Conservation (phyloP, 2,329 filamentous ascomycete species). For the Periconia sp. region DNA sequence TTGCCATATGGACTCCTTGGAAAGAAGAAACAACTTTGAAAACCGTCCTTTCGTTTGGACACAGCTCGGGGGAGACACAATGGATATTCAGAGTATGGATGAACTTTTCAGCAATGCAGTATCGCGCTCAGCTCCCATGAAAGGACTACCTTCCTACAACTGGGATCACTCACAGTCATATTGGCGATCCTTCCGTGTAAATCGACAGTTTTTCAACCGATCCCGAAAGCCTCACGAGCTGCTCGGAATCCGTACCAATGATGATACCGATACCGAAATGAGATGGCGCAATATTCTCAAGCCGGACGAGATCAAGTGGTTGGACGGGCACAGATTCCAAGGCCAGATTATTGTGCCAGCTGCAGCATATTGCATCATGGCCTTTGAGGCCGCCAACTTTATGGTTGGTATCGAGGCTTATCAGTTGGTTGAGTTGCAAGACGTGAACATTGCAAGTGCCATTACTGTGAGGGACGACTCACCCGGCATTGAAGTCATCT, state of each 20-base stretch:
- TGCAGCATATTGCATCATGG: slow-evolving; percentile 49
- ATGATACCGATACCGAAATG: background rate
- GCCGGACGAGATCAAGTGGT: slow-evolving; percentile 12
- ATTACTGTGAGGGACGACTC: slow-evolving; percentile 10
- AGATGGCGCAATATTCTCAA: slow-evolving; percentile 18
- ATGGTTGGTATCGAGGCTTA: slow-evolving; percentile 4
- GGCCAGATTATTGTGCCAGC: slow-evolving; percentile 48
- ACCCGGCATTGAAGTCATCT: slow-evolving; percentile 4
- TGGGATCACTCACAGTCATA: slow-evolving; percentile 28
- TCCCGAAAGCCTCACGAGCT: slow-evolving; percentile 3
- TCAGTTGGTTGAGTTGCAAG: slow-evolving; percentile 9
- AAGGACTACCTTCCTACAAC: slow-evolving; percentile 26
- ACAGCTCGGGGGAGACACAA: slow-evolving; percentile 10
- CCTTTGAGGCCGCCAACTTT: slow-evolving; percentile 14
- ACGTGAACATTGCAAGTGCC: slow-evolving; percentile 17
- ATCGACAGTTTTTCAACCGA: background rate
- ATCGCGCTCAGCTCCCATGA: background rate
- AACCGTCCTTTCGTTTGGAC: slow-evolving; percentile 17
- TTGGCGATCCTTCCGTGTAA: background rate
- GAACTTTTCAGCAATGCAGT: background rate
- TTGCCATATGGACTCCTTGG: too few species aligned
- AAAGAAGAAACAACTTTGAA: too few species aligned
- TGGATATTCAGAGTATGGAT: slow-evolving; percentile 20
- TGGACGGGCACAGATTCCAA: slow-evolving; percentile 17
- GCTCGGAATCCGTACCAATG: slow-evolving; percentile 2